Percentiles rank a stretch among this genome's conserved stretches.
These are phyloP conservation scores for Butyriboletus appendiculatus DNA, from an alignment of 1,284 basidiomycete genomes.

Conservation along the genomic window DNA sequence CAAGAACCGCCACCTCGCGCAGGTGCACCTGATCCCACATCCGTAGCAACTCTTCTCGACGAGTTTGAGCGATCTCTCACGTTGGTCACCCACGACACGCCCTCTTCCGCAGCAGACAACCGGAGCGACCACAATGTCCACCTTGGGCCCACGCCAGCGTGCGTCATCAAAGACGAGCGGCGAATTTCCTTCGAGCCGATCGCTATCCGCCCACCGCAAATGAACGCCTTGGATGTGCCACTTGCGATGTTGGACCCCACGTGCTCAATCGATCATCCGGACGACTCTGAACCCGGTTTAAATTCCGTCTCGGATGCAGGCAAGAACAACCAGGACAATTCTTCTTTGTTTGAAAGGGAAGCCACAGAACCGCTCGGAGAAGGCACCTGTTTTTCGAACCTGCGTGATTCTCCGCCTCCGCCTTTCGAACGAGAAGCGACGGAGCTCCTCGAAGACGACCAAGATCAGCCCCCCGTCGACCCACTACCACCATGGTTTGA, in stretches of 20 bases:
- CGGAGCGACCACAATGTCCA: background rate
- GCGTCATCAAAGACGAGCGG: background rate
- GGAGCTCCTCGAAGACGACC: background rate
- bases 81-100: background rate
- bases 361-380: background rate
- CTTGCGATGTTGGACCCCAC: background rate
- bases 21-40: background rate
- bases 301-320: background rate
- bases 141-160: background rate
- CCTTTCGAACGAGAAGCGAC: background rate
- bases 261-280: no score
- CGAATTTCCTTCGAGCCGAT: background rate
- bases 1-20: background rate
- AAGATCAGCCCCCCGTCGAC: background rate
- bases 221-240: background rate
- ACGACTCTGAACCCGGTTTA: background rate
- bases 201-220: background rate
- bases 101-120: background rate
- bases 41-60: conserved; percentile 4
- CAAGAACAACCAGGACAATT: background rate
- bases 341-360: background rate
- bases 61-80: conserved; percentile 14
- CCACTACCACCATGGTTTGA: background rate
- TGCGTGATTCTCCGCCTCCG: background rate
- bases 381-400: background rate